Base-by-base conservation (phyloP, 148 eudicot genomes). In the Spergularia bocconei region DNA sequence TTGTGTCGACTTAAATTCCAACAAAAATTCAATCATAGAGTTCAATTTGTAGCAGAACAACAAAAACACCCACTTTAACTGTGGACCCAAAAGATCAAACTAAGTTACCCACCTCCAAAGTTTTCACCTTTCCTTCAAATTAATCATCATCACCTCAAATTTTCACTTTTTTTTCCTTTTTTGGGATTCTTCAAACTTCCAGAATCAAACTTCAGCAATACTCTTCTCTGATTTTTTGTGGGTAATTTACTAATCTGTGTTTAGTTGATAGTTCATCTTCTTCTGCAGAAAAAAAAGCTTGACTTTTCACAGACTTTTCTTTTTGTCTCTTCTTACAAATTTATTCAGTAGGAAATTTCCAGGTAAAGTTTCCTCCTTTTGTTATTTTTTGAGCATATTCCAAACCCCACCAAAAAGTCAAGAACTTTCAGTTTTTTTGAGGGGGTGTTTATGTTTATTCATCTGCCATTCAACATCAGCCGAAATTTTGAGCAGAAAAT, bases 391-490 rank as follows among this genome's bases (percentile, higher is more conserved):
- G 44, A 38, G 57, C 50, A 67, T 64, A 21, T 70, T 71, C 23
- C 11, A 59, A 71, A n/a, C 72, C 77, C 67, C 57, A 64, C 21
- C 70, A n/a, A 52, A 81, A 69, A 69, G 72, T 69, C 59, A 69
- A 69, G 60, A 69, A 29, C 44, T 52, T 69, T 69, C 6, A 6
- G 14, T 4, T 69, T 25, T 13, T 53, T 16, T 53, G 3, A 25
- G 59, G 19, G 39, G 29, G 52, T n/a, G 33, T 29, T 29, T 29
- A 29, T 29, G 36, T 70, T 33, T 25, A 61, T 38, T 71, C 57
- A 71, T 13, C 64, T 76, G 54, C 39, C 47, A 9, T 71, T 63
- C 59, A 80, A 69, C 69, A 65, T 65, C 50, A 15, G 41, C 59
- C 52, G 25, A 13, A 67, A 67, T 20, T 36, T 61, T n/a, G n/a